Evolutionary conservation across 2,329 filamentous ascomycete genomes (phyloP), one percentile per base, ranked within the genome.

Genomic region (Colletotrichum gigasporum): DNA sequence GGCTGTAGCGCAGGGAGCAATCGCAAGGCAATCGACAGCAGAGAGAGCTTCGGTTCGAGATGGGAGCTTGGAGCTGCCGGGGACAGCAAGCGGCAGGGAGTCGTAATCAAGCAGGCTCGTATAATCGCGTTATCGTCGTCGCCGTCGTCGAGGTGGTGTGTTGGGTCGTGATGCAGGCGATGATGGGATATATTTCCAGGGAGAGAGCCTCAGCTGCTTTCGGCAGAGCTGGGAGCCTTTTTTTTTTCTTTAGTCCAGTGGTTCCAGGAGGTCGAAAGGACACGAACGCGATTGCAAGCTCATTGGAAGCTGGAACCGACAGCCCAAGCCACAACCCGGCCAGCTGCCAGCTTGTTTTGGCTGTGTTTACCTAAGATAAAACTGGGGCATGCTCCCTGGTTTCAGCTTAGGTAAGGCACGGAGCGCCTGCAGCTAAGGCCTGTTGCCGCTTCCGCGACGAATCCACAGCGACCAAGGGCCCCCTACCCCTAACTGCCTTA

Each of bases 261-360:
- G 30, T 65, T 62, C 62, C 20, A 55, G 48, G 34, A 50, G 48
- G 62, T 50, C 53, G 64, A 68, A 70, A 70, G 69, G 69, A 70
- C 69, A 70, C 69, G 69, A 70, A 70, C 69, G 69, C 69, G 69
- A 68, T 67, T 63, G 63, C 26, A 63, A 59, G 58, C 68, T 69
- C 57, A 70, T 70, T 70, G 69, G 68, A 63, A 65, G 63, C 63
- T 64, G 52, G 57, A 39, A 44, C 34, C 35, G 48, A 42, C 35
- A 22, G 53, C 58, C 45, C 57, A 51, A 39, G 58, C 44, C 50
- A 57, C 57, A 50, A 44, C 56, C 56, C 37, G 55, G 61, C 59
- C 42, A 50, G 30, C 24, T 56, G 26, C 20, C 41, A 55, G 16
- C 28, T 14, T 34, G 47, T 50, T 50, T 39, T 39, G 34, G 10